These are phyloP conservation scores for Candida patagonica DNA, from an alignment of 805 yeast species.

Conservation along the genomic window DNA sequence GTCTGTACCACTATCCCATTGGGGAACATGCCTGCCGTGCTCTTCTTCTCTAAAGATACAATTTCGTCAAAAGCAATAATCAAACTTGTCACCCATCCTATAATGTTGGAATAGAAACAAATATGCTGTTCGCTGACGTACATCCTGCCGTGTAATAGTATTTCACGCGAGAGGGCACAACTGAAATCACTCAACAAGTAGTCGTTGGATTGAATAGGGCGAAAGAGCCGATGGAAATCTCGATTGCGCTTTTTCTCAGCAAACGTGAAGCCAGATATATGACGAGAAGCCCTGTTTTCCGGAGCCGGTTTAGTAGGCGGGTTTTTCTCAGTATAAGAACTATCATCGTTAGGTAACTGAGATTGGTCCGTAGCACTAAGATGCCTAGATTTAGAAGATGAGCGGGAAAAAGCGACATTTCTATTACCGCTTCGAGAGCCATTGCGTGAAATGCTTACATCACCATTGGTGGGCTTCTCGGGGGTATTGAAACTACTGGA, in stretches of 20 bases:
- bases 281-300: background rate
- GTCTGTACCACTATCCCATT: conserved; percentile 77
- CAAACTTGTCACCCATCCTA: conserved; percentile 86
- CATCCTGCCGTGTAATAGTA: conserved; percentile 76
- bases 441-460: background rate
- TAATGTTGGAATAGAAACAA: conserved; percentile 77
- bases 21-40: conserved; percentile 84
- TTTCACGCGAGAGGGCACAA: conserved; percentile 84
- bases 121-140: conserved; percentile 70
- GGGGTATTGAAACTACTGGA: too few species aligned
- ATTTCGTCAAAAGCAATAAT: conserved; percentile 66
- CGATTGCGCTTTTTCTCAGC: conserved; percentile 40
- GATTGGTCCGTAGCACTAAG: background rate
- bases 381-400: background rate
- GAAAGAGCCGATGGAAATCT: conserved; percentile 72
- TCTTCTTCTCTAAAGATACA: conserved; percentile 62
- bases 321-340: background rate
- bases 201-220: conserved; percentile 58
- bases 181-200: conserved; percentile 75
- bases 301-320: background rate
- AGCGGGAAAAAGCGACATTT: background rate
- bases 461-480: background rate
- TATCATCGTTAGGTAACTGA: background rate
- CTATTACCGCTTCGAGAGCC: conserved; percentile 1
- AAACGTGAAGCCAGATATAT: conserved; percentile 19